Percentiles rank a stretch among this genome's conserved stretches.
phyloP scores from a whole-genome alignment of 2,329 filamentous ascomycete species.

The Cryoendolithus antarcticus region DNA sequence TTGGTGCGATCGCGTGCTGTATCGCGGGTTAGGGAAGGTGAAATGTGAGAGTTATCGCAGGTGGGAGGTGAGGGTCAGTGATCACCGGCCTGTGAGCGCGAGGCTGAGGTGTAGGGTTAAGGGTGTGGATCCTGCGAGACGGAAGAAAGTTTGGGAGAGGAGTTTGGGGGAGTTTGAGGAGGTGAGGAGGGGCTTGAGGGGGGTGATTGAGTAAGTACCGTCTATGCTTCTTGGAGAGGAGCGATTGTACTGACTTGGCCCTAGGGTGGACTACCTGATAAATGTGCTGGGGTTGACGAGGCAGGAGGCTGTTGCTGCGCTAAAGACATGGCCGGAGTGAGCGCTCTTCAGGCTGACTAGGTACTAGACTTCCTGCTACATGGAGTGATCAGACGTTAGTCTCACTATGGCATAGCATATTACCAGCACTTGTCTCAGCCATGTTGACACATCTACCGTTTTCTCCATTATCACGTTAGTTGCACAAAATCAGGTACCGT shows the following conservation, averaged over 20 bases:
- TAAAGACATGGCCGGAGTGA: slow-evolving; percentile 4
- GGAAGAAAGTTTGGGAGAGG: slow-evolving; percentile 16
- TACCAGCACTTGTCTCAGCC: no score
- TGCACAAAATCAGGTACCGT: no score
- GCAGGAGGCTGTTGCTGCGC: slow-evolving; percentile 35
- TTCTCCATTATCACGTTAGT: no score
- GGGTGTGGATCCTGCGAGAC: slow-evolving; percentile 61
- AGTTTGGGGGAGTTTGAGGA: slow-evolving; percentile 53
- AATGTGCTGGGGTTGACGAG: slow-evolving; percentile 47
- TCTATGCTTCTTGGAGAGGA: slow-evolving; percentile 1
- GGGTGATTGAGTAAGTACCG: slow-evolving; percentile 61
- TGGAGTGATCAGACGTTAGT: no score
- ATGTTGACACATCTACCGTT: no score
- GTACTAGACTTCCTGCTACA: no score
- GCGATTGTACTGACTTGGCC: slow-evolving; percentile 2
- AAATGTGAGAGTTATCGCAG: slow-evolving; percentile 78
- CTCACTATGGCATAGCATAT: no score
- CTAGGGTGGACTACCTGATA: slow-evolving; percentile 51
- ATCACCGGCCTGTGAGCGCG: slow-evolving; percentile 86
- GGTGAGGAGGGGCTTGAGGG: slow-evolving; percentile 54
- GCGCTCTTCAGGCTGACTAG: neutral
- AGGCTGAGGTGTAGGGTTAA: slow-evolving; percentile 75
- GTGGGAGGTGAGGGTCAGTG: slow-evolving; percentile 81
- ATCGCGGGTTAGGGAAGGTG: slow-evolving; percentile 66
- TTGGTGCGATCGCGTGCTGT: slow-evolving; percentile 93